Percentiles rank a stretch among this genome's conserved stretches.
Evolutionary conservation across 148 eudicot genomes (phyloP).

Genomic region (Rhododendron kiyosumense): DNA sequence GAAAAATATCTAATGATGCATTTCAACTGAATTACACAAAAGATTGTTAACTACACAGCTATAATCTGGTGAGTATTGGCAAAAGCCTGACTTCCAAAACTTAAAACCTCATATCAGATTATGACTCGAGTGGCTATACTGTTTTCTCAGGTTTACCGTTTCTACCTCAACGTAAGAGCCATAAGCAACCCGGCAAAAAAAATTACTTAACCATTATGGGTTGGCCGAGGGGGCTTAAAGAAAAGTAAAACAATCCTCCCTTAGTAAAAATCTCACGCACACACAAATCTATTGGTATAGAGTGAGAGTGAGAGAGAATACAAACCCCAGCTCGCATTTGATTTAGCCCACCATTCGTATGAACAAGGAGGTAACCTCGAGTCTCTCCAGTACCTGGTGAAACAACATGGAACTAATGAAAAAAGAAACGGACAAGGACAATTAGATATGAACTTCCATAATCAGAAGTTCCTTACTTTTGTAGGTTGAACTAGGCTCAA

Average conservation of each 20-base stretch:
- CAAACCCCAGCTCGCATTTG: slow-evolving; percentile 99
- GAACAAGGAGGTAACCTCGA: slow-evolving; percentile 75
- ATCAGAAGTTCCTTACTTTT: slow-evolving; percentile 31
- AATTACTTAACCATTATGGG: not conserved
- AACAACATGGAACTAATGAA: slow-evolving; percentile 4
- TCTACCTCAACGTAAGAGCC: not conserved
- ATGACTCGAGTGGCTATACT: not conserved
- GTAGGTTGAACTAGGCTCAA: slow-evolving; percentile 50
- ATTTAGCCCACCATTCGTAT: slow-evolving; percentile 95
- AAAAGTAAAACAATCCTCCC: not conserved
- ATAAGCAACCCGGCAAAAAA: not conserved
- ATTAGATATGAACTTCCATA: not conserved
- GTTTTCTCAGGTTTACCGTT: not conserved
- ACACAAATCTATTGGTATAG: not conserved
- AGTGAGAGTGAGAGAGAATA: slow-evolving; percentile 11
- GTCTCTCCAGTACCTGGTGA: slow-evolving; percentile 61
- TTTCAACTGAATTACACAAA: not conserved
- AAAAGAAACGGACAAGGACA: not conserved
- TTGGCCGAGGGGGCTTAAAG: not conserved
- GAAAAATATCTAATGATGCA: not conserved
- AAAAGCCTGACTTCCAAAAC: not conserved
- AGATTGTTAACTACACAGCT: not conserved
- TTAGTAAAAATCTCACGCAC: too few relatives aligned
- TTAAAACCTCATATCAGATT: not conserved
- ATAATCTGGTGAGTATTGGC: not conserved